Evolutionary conservation across 78 protist genomes (phyloP), one percentile per base, ranked within the genome.

Genomic region (Dictyostelium intermedium): DNA sequence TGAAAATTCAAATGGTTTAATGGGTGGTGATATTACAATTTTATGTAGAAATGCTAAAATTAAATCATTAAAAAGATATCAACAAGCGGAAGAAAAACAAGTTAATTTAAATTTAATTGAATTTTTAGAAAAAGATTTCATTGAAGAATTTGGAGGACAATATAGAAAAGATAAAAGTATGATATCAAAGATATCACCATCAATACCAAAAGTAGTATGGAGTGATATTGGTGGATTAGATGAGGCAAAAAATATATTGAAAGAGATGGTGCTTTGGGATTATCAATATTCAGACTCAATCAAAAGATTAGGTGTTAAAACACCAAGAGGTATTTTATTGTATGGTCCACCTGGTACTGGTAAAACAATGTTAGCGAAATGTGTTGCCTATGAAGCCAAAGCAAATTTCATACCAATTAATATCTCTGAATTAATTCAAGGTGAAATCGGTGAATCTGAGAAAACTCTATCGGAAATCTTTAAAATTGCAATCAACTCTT

Each of bases 341-440:
- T 99, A 98, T 87, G 99, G 99, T 20, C 99, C 99, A 9, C 99
- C 99, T 27, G 99, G 99, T 11, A 99, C 99, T 79, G 99, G 99
- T 56, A 99, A 99, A 99, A 99, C 99, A 20, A 98, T 99, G 66
- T 95, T 99, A 13, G 99, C 99, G 60, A 99, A 99, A 97, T 99
- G 99, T 63, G 97, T 99, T 53, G 99, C 99, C n/a, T 98, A 97
- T 95, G 99, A 99, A 95, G 98, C 99, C 87, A 99, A 97, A 85
- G 99, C 99, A 87, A 99, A 99, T 98, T 99, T 99, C 96, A 99
- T 99, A 86, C 92, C 98, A 11, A 97, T 99, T 95, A 99, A 99
- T 98, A 99, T 98, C 16, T 91, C 98, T 47, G 97, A 96, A 27
- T 93, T 97, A 3, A 41, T 92, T 32, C 98, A 99, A 66, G 99